Percentiles rank a stretch among this genome's conserved stretches.
Evolutionary conservation across 2,329 filamentous ascomycete species (phyloP).

Genomic region (Penicillium carneum): DNA sequence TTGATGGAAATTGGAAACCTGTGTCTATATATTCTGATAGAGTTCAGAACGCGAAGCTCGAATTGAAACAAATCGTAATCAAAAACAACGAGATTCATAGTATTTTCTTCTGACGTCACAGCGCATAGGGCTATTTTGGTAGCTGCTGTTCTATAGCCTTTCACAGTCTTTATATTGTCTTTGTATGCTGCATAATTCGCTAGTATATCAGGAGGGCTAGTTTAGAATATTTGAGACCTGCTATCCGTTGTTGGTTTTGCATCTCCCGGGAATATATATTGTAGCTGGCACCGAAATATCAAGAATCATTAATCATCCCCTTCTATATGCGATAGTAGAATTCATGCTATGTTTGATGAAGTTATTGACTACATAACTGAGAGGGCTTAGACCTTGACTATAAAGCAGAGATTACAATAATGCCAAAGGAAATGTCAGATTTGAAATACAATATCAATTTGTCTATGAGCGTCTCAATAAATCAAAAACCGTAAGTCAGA

Average conservation of each 20-base stretch:
- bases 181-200: neutral
- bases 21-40: neutral
- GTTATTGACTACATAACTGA: too few relatives aligned
- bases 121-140: neutral
- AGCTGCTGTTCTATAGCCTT: neutral
- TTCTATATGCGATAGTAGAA: neutral
- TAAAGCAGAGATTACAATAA: neutral
- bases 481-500: too few relatives aligned
- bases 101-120: too few relatives aligned
- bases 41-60: neutral
- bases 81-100: neutral
- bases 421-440: neutral
- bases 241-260: neutral
- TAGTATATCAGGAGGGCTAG: neutral
- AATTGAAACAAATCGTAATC: neutral
- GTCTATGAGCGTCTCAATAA: neutral
- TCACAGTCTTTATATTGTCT: too few relatives aligned
- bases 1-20: neutral
- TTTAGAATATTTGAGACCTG: neutral
- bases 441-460: neutral
- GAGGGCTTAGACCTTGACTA: too few relatives aligned
- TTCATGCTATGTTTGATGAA: neutral
- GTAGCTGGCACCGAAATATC: neutral
- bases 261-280: neutral
- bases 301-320: neutral